Evolutionary conservation across 169 alveolate species (phyloP), one percentile per base, ranked within the genome.

Genomic region (Babesia sp.): DNA sequence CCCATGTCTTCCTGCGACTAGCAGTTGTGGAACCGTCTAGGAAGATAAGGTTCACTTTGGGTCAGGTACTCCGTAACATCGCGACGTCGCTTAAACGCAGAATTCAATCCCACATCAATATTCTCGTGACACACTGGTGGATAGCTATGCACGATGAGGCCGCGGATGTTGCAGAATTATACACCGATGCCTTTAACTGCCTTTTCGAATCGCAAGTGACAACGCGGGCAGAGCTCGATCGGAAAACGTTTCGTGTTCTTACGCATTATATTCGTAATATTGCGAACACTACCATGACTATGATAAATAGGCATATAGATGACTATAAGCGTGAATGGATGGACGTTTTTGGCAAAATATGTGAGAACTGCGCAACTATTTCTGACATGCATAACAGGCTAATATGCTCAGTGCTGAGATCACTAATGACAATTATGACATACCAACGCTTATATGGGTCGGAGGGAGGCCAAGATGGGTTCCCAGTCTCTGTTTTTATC

Each of bases 341-440:
- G 48, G 79, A 77, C 34, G 61, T 46, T 22, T 77, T 68, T 36
- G 86, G 86, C 18, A 77, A 57, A 71, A 8, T 71, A 12, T 46
- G 74, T 24, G 72, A 77, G 41, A 70, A 64, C 59, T 44, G 69
- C 28, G 81, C 86, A 24, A 77, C 80, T 1, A 45, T 58, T 3
- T 61, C 81, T 16, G 82, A 77, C 45, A 77, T 77, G 74, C 81
- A 77, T 39, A 77, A 77, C 59, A 68, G 81, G 41, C 67, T 77
- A 26, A 46, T 77, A 29, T 68, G 66, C 45, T 66, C 82, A 33
- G 33, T 77, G 48, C 28, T 69, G 66, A 69, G 71, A 24, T 29
- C 82, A 3, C 68, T 77, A 18, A 69, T 44, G 45, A 42, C 66
- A 22, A 42, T 77, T 22, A n/a, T 77, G 48, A 53, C 24, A 4